Conservation (phyloP, 1,139 yeast species). For the Ogataea hybrid region DNA sequence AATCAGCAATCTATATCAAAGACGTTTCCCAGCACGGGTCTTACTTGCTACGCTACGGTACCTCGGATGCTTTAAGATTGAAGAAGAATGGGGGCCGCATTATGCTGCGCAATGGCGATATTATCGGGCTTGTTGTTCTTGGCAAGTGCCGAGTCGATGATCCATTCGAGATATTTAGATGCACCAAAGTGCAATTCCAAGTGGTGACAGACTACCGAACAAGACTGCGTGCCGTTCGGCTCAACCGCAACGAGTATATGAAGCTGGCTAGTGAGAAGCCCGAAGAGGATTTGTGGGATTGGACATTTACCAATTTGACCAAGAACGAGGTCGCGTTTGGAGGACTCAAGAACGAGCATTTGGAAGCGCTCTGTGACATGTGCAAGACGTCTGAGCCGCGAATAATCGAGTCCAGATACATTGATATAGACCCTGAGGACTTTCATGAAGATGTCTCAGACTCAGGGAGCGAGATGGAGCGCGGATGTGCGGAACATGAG, state of each 20-base stretch:
- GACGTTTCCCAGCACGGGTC: conserved; percentile 23
- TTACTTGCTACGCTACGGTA: conserved; percentile 7
- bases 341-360: conserved; percentile 1
- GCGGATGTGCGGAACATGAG: not conserved
- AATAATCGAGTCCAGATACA: no score
- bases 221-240: conserved; percentile 12
- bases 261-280: not conserved
- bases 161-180: conserved; percentile 14
- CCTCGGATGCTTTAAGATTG: conserved; percentile 1
- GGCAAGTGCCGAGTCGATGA: not conserved
- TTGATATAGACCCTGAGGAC: not conserved
- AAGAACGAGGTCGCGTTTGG: not conserved
- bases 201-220: conserved; percentile 14
- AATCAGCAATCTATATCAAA: conserved; percentile 6
- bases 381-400: no score
- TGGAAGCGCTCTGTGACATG: no score
- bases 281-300: conserved; percentile 3
- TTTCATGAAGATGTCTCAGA: not conserved
- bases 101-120: conserved; percentile 18
- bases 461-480: conserved; percentile 1
- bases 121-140: conserved; percentile 20
- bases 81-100: not conserved
- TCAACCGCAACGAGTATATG: conserved; percentile 13
- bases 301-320: not conserved
- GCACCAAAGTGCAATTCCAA: conserved; percentile 23